Evolutionary conservation across 2,329 filamentous ascomycete genomes (phyloP).

Genomic region (Fusarium miscanthi): DNA sequence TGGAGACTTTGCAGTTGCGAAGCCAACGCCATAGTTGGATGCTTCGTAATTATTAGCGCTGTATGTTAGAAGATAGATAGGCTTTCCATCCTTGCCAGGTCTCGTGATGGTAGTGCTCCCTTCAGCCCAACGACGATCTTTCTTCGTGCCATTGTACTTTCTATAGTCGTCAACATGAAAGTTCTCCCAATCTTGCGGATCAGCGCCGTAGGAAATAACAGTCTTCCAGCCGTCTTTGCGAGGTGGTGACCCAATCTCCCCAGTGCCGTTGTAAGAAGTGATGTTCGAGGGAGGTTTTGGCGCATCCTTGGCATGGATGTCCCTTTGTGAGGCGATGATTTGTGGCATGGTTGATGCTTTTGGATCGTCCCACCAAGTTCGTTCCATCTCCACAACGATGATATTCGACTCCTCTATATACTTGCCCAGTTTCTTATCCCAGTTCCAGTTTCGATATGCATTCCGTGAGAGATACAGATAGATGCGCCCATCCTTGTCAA

Average conservation of each 20-base stretch:
- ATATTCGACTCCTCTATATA: conserved; percentile 54
- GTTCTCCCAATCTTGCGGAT: conserved; percentile 52
- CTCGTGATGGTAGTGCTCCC: conserved; percentile 49
- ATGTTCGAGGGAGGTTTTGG: conserved; percentile 46
- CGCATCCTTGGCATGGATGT: conserved; percentile 46
- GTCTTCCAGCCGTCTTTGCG: conserved; percentile 53
- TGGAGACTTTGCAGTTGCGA: conserved; percentile 48
- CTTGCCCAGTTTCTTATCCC: conserved; percentile 48
- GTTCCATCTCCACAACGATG: conserved; percentile 50
- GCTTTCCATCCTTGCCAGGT: conserved; percentile 32
- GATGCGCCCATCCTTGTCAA: conserved; percentile 51
- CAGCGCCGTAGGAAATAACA: conserved; percentile 51
- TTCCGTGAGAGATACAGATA: conserved; percentile 53
- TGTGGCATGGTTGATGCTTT: conserved; percentile 49
- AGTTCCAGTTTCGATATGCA: conserved; percentile 53
- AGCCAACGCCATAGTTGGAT: conserved; percentile 53
- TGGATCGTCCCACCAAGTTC: conserved; percentile 52
- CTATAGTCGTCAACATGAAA: conserved; percentile 51
- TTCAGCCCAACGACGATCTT: conserved; percentile 52
- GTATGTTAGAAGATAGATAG: conserved; percentile 45
- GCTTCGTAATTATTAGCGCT: conserved; percentile 51
- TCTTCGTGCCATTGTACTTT: conserved; percentile 49
- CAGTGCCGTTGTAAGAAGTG: conserved; percentile 50
- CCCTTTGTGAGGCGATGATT: conserved; percentile 45
- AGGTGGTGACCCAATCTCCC: conserved; percentile 48